Base-by-base conservation (phyloP, 768 basidiomycete genomes). In the Naganishia friedmannii region DNA sequence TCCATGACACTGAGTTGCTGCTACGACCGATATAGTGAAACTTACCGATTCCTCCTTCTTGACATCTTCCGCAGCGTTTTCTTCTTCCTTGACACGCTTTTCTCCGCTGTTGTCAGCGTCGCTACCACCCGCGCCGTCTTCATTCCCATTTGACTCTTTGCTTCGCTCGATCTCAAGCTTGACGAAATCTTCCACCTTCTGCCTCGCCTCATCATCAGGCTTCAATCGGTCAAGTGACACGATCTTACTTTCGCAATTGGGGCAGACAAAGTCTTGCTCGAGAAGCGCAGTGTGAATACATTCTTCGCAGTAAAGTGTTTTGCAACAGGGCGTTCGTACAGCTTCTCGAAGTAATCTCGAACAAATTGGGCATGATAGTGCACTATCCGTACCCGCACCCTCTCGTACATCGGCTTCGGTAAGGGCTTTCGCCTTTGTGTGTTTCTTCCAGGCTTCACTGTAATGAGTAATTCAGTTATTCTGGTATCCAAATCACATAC, bases 401-500 rank as follows among this genome's bases (percentile, higher is more conserved):
- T 96, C 93, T 74, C 93, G 90, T 69, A 99, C 86, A 80, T 98
- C 96, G 63, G 88, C 89, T 70, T 87, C 89, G 1, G 93, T 91
- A 28, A 96, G 84, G 51, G 87, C 88, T 77, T 93, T 92, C 4
- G 88, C 84, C 66, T 89, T 81, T 0, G 79, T 75, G 81, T 95
- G 92, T 75, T 91, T 94, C 81, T 97, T 90, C 95, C 95, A 99
- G 21, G 93, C 90, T 67, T 86, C 92, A 53, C 95, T 97, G 32
- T n/a, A 63, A 10, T 10, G 32, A 0, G 5, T 6, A 28, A 63
- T 5, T 42, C 34, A 51, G 72, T 32, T 48, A 69, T 32, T 54
- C n/a, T 29, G 19, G 5, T 31, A 51, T 46, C 26, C 12, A 46
- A 34, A 15, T 48, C 45, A 7, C 19, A 51, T 19, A 26, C 13